phyloP scores from a whole-genome alignment of 2,329 filamentous ascomycete genomes.

The Stemphylium lycopersici region DNA sequence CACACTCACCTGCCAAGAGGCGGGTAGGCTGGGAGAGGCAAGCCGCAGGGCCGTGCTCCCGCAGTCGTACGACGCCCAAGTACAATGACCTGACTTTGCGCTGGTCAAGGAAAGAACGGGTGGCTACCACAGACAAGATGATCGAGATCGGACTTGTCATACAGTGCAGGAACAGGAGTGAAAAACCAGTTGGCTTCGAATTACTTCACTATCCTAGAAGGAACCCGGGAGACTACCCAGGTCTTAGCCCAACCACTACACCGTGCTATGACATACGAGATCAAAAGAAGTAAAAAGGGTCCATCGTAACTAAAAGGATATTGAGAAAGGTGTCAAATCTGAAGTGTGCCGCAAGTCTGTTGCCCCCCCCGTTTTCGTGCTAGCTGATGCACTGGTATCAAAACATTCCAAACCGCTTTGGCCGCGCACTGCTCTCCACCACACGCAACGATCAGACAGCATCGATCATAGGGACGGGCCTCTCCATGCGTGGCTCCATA shows the following conservation, averaged over 20 bases:
- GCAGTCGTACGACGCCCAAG: neutral
- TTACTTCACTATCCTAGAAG: constrained; percentile 38
- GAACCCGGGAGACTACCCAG: constrained; percentile 15
- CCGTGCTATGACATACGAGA: constrained; percentile 41
- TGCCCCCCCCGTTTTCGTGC: constrained; percentile 32
- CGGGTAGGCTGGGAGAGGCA: neutral
- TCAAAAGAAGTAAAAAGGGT: constrained; percentile 32
- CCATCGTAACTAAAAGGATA: constrained; percentile 46
- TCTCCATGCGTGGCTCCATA: constrained; percentile 35
- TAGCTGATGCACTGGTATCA: constrained; percentile 50
- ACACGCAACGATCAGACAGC: constrained; percentile 20
- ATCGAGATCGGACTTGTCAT: neutral
- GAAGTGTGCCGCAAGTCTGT: constrained; percentile 31
- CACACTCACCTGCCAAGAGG: neutral
- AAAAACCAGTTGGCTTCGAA: constrained; percentile 22
- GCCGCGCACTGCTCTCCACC: neutral
- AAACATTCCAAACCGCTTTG: constrained; percentile 31
- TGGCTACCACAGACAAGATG: neutral
- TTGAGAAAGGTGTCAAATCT: constrained; percentile 38
- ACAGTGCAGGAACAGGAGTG: constrained; percentile 9
- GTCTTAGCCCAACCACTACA: constrained; percentile 31
- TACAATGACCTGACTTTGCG: neutral
- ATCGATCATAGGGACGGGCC: constrained; percentile 33
- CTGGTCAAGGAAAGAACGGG: neutral
- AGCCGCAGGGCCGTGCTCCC: neutral